These are phyloP conservation scores for Tulasnella sp. DNA, from an alignment of 768 basidiomycete genomes.

Conservation along the genomic window DNA sequence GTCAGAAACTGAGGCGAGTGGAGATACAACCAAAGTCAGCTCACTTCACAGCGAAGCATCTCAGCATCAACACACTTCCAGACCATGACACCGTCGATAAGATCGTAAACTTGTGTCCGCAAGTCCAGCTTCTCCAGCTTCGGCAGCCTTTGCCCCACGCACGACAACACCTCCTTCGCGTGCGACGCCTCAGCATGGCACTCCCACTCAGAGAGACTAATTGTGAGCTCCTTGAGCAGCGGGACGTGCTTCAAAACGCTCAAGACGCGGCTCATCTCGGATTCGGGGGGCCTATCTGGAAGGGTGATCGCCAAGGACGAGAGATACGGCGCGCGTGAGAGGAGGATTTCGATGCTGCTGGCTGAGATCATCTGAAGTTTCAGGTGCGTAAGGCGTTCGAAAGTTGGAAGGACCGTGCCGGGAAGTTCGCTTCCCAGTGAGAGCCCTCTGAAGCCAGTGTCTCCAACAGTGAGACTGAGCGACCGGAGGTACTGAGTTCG, in stretches of 20 bases:
- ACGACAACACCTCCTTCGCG: not conserved
- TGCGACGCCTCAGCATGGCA: not conserved
- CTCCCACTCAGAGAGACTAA: conserved; percentile 8
- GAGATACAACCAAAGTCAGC: not conserved
- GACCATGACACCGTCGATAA: not conserved
- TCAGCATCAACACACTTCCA: conserved; percentile 1
- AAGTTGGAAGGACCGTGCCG: not conserved
- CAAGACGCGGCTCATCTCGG: not conserved
- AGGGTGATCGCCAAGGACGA: not conserved
- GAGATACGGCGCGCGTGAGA: conserved; percentile 1
- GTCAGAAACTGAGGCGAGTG: no score
- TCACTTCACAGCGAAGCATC: not conserved
- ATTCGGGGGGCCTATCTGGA: conserved; percentile 3
- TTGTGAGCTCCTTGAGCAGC: not conserved
- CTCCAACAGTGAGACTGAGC: conserved; percentile 5
- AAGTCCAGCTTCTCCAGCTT: conserved; percentile 9
- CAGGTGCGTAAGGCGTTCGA: conserved; percentile 5
- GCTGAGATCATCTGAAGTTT: conserved; percentile 2
- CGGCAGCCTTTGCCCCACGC: conserved; percentile 3
- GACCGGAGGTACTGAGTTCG: conserved; percentile 1
- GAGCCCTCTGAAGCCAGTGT: not conserved
- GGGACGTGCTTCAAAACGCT: conserved; percentile 4
- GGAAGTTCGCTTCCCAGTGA: not conserved
- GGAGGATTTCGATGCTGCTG: conserved; percentile 5
- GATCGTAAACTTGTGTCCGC: conserved; percentile 4